Evolutionary conservation across 1,284 basidiomycete genomes (phyloP), one percentile per base, ranked within the genome.

Genomic region (Jaminaea rosea): DNA sequence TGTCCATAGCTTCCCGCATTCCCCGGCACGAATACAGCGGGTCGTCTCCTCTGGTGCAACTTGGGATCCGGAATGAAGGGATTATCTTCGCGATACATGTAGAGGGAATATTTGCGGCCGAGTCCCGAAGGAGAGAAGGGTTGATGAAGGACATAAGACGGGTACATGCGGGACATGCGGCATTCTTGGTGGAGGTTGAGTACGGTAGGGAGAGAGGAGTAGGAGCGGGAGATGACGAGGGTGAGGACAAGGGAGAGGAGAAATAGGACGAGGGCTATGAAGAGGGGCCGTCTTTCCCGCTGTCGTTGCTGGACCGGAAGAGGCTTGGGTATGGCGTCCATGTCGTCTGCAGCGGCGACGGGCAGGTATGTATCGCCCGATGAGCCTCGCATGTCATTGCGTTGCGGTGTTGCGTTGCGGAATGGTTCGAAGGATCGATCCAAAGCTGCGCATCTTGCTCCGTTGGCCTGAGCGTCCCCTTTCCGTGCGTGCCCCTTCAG

Each of bases 111-210:
- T 53, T 88, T 81, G 19, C 74, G 73, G 19, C 83, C 83, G 5
- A 88, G 76, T 19, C 82, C 80, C 26, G 82, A 84, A 83, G 86
- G 82, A 13, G 81, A 77, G 51, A 75, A 87, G 77, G 68, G 47
- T 4, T 67, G 62, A 24, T 84, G 79, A 34, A 87, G 76, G 24
- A 75, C 53, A 75, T 97, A 98, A 4, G 85, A 85, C 0, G 92
- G 93, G 4, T 82, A 87, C 94, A 98, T 98, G 79, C 84, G 91
- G 55, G 89, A 90, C 93, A 98, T 98, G 49, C 88, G 84, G 76
- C 93, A 99, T 80, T 63, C 57, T 32, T 64, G 62, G n/a, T 50
- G 46, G 24, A 66, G 47, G 8, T 44, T 49, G 3, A 72, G 62
- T 32, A 54, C 54, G 11, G 47, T 31, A 15, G 65, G 58, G 1